These are phyloP conservation scores for Sugiyamaella japonica DNA, from an alignment of 1,139 yeast genomes.

Conservation along the genomic window DNA sequence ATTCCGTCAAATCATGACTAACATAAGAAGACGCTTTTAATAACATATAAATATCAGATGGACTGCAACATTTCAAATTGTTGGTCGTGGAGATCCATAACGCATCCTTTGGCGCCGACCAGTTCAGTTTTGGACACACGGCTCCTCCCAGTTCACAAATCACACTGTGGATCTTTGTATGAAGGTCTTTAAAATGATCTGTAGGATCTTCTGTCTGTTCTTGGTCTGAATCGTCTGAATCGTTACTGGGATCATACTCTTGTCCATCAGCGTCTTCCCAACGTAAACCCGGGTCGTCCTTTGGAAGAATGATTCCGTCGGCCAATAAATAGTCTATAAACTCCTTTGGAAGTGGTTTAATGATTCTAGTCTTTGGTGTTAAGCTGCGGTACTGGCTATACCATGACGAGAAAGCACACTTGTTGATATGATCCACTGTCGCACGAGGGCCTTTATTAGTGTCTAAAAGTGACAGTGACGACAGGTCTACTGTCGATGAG, in stretches of 20 bases:
- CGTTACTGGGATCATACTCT: conserved; percentile 76
- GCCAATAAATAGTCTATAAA: conserved; percentile 70
- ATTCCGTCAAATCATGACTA: conserved; percentile 75
- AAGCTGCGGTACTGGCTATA: conserved; percentile 53
- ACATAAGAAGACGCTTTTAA: conserved; percentile 86
- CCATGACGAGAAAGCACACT: conserved; percentile 79
- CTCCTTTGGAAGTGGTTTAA: conserved; percentile 63
- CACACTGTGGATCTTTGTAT: conserved; percentile 48
- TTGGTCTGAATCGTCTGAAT: conserved; percentile 60
- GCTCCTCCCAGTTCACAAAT: conserved; percentile 52
- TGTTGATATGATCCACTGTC: conserved; percentile 49
- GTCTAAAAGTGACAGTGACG: conserved; percentile 1
- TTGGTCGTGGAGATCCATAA: conserved; percentile 85
- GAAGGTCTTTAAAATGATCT: conserved; percentile 57
- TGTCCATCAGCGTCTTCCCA: conserved; percentile 27
- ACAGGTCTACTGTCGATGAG: conserved; percentile 1
- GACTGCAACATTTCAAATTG: conserved; percentile 64
- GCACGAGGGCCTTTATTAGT: conserved; percentile 7
- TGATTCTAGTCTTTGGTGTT: conserved; percentile 53
- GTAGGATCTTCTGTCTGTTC: conserved; percentile 42
- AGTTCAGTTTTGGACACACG: conserved; percentile 85
- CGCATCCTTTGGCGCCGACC: conserved; percentile 97
- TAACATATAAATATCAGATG: conserved; percentile 74
- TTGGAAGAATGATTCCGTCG: conserved; percentile 75
- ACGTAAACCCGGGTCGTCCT: conserved; percentile 33